Percentiles rank a stretch among this genome's conserved stretches.
These are phyloP conservation scores for Tuber magnatum DNA, from an alignment of 495 filamentous ascomycete genomes.

Conservation along the genomic window DNA sequence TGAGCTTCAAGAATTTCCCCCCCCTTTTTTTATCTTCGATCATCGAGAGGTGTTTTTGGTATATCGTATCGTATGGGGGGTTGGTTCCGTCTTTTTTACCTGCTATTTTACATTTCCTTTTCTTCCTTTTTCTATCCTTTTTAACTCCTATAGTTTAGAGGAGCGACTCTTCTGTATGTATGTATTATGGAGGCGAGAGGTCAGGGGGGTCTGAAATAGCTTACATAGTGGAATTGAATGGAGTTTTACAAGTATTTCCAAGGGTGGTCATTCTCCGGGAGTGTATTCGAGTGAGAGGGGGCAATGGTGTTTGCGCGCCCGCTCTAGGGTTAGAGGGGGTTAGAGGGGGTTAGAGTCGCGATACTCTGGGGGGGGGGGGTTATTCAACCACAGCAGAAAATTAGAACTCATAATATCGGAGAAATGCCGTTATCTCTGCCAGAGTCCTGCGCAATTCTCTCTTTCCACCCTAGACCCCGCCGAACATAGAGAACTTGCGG, in stretches of 20 bases:
- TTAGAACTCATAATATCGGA: background rate
- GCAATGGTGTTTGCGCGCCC: background rate
- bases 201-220: background rate
- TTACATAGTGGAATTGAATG: constrained; percentile 4
- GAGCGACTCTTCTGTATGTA: background rate
- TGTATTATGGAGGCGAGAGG: background rate
- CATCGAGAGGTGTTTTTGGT: background rate
- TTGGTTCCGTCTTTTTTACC: background rate
- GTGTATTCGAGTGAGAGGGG: background rate
- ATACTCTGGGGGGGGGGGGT: background rate
- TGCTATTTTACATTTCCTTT: background rate
- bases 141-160: background rate
- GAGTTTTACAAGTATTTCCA: background rate
- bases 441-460: background rate
- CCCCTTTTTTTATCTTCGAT: background rate
- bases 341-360: background rate
- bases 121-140: constrained; percentile 5
- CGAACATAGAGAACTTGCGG: background rate
- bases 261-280: background rate
- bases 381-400: background rate
- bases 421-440: background rate
- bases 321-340: background rate
- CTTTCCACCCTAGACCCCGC: background rate
- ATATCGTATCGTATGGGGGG: background rate
- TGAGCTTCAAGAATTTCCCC: background rate